Evolutionary conservation across 768 basidiomycete species (phyloP), one percentile per base, ranked within the genome.

Genomic region (Tulasnella sp.): DNA sequence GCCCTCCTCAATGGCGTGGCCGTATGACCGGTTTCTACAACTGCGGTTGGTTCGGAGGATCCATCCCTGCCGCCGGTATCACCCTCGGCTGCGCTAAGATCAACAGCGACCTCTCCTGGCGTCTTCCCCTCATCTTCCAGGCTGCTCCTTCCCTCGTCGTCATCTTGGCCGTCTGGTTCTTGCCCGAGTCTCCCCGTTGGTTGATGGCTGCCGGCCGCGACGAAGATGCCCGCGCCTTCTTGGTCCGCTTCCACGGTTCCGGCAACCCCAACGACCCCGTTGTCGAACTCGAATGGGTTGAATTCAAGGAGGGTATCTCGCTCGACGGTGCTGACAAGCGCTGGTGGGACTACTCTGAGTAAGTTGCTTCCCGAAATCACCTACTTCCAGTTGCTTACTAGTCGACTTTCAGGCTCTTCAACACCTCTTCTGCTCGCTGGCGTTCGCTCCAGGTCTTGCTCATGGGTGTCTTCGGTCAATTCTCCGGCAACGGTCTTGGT

Each of bases 1-100:
- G 89, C 18, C 91, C 91, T 72, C 90, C 90, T 24, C 89, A 90
- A 85, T 90, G 89, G 89, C 86, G 90, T 82, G 89, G 89, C 77
- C 86, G 88, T 44, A 84, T 90, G 83, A 88, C 89, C 58, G 90
- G 89, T 78, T 83, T 90, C 87, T 89, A 84, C 85, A 88, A 85
- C 80, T 82, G 82, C 58, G 83, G 82, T 81, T 82, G 82, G 80
- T 81, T 81, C 58, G 72, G 79, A 72, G 81, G 82, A 20, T 81
- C 76, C 48, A 80, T 83, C 78, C 79, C 83, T 77, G 81, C 83
- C 14, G 79, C 82, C 50, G 75, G 42, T 42, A 84, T 82, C 73
- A 83, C 82, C 58, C 72, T 83, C 76, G 85, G 82, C 78, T 84
- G 82, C 46, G 72, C 81, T 72, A 81, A 81, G 40, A 83, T 83